Evolutionary conservation across 202 grass and related monocot species (phyloP), one percentile per base, ranked within the genome.

Genomic region (Hordeum pubiflorum): DNA sequence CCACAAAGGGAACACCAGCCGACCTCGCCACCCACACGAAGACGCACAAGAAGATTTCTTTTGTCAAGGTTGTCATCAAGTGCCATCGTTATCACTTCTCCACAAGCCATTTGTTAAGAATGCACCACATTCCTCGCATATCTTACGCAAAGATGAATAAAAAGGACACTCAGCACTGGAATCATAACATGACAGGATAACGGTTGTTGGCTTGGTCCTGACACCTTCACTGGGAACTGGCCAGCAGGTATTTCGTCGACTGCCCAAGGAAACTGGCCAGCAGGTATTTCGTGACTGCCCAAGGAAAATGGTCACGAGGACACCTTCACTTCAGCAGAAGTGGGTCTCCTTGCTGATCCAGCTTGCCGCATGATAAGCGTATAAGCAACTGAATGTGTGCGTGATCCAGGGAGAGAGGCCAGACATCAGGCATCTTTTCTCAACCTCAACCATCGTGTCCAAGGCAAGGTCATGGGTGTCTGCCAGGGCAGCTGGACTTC

Each of bases 171-270:
- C 18, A 3, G 11, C 58, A 65, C 52, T 77, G n/a, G 10, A 56
- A 61, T 32, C 71, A n/a, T 67, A 72, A 73, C 59, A 65, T 57
- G 66, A 22, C 13, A 83, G 36, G 10, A 60, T 38, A 81, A 58
- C 14, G 39, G 11, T 15, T 43, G 38, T 11, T 33, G 15, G 32
- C 32, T 33, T 33, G 32, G 32, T 33, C 41, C 20, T 20, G 20
- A 41, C 65, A 23, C 10, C 36, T 37, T 69, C 36, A 23, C 3
- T 69, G 20, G 9, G 23, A 21, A 26, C 3, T 70, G 38, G 9
- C 9, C 34, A 22, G 26, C 59, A 62, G 27, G 15, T 4, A 62
- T 32, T 62, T 62, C 26, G 13, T 62, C 10, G 26, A 29, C 29
- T 29, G 29, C 29, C 29, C 29, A 29, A 15, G n/a, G n/a, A n/a